Evolutionary conservation across 441 rosid species (phyloP), one percentile per base, ranked within the genome.

Genomic region (Syzygium syzygioides): DNA sequence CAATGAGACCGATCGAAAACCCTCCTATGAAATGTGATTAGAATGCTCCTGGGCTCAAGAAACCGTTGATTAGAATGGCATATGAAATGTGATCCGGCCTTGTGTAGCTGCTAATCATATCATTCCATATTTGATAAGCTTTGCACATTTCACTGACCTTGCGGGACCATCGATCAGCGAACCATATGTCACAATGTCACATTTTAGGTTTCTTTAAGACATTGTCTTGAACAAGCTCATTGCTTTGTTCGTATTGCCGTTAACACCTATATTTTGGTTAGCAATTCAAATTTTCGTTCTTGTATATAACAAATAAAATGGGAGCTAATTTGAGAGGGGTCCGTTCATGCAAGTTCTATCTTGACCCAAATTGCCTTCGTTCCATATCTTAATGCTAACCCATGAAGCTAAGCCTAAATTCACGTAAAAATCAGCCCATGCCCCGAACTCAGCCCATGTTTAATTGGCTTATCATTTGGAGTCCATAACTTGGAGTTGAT

Each of bases 91-190:
- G 91, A 91, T 92, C 95, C 7, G 96, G 97, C 85, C 54, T 86
- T 90, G 94, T 92, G 79, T 91, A 87, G 90, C 64, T 93, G 85
- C 93, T 89, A 17, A 93, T 89, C 96, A 96, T 95, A 89, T 91
- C 94, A 90, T 87, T 85, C 98, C 98, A 95, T 76, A 97, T 79
- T 87, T 94, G 90, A 34, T 88, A 92, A 66, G 96, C 96, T 91
- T 92, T 92, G 55, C 92, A 94, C 90, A 95, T 91, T 89, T 96
- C 96, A 86, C 97, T 95, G 62, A 90, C 90, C 91, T 93, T 94
- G 91, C 97, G 94, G 91, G 95, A 95, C 97, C 98, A 68, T 96
- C 95, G 89, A 95, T 90, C 85, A 96, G 86, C 23, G 96, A 93
- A 92, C 95, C 95, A 92, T 91, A 95, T 2, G 97, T 95, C 91